phyloP scores from a whole-genome alignment of 192 early-diverging fungal genomes.

The Mortierella alpina region DNA sequence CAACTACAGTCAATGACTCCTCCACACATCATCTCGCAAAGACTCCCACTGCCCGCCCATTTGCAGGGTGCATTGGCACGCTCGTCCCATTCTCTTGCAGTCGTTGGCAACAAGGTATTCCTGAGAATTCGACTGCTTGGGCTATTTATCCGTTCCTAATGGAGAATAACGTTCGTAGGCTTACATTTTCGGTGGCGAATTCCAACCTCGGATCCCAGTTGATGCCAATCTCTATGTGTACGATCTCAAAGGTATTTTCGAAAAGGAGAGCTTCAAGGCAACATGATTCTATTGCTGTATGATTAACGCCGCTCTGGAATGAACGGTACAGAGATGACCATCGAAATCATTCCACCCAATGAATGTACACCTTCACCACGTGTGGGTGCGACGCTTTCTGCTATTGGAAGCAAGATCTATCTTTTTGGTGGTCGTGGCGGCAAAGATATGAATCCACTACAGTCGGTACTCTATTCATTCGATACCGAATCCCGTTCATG shows the following conservation, averaged over 20 bases:
- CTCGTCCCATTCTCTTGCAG: slow-evolving; percentile 11
- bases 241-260: slow-evolving; percentile 14
- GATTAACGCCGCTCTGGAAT: not conserved
- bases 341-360: slow-evolving; percentile 3
- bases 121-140: not conserved
- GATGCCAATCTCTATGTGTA: slow-evolving; percentile 39
- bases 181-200: slow-evolving; percentile 39
- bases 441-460: slow-evolving; percentile 31
- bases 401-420: slow-evolving; percentile 22
- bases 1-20: no score
- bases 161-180: slow-evolving; percentile 1
- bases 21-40: slow-evolving; percentile 17
- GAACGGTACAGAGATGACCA: not conserved
- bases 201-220: slow-evolving; percentile 29
- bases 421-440: slow-evolving; percentile 32
- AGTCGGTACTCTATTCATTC: slow-evolving; percentile 19
- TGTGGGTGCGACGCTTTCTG: slow-evolving; percentile 23
- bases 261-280: no score
- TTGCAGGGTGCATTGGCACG: slow-evolving; percentile 2
- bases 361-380: slow-evolving; percentile 24
- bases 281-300: no score
- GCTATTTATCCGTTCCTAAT: not conserved
- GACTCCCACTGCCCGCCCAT: slow-evolving; percentile 2
- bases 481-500: slow-evolving; percentile 13
- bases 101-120: slow-evolving; percentile 17